Evolutionary conservation across 768 basidiomycete genomes (phyloP).

Genomic region (Aureoboletus auriporus): DNA sequence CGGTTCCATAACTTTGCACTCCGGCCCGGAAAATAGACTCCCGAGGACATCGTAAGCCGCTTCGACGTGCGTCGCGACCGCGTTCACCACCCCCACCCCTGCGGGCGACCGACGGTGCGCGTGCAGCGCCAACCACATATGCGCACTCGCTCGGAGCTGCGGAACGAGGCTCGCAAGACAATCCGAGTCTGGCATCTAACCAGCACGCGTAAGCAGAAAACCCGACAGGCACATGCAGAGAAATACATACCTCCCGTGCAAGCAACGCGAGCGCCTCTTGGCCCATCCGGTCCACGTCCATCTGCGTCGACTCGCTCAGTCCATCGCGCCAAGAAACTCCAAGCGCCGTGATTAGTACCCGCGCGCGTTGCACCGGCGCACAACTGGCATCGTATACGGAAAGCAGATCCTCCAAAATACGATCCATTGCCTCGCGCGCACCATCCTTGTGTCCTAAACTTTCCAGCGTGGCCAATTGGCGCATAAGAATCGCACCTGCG

Average conservation of each 20-base stretch:
- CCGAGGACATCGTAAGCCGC: slow-evolving; percentile 50
- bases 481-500: slow-evolving; percentile 55
- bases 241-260: slow-evolving; percentile 35
- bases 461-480: slow-evolving; percentile 56
- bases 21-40: slow-evolving; percentile 26
- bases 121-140: slow-evolving; percentile 71
- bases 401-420: slow-evolving; percentile 47
- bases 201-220: too few species aligned
- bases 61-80: slow-evolving; percentile 50
- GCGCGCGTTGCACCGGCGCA: slow-evolving; percentile 57
- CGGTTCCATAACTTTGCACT: slow-evolving; percentile 8
- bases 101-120: slow-evolving; percentile 52
- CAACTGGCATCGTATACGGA: slow-evolving; percentile 42
- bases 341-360: slow-evolving; percentile 51
- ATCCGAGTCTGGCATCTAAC: slow-evolving; percentile 31
- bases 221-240: neutral
- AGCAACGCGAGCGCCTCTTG: slow-evolving; percentile 42
- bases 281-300: slow-evolving; percentile 35
- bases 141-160: slow-evolving; percentile 52
- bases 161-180: slow-evolving; percentile 24
- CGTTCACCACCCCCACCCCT: slow-evolving; percentile 34
- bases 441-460: slow-evolving; percentile 55
- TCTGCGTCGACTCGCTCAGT: slow-evolving; percentile 16
- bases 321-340: slow-evolving; percentile 39
- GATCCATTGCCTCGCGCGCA: slow-evolving; percentile 36